Evolutionary conservation across 2,329 filamentous ascomycete species (phyloP), one percentile per base, ranked within the genome.

Genomic region (Cladosporium velox): DNA sequence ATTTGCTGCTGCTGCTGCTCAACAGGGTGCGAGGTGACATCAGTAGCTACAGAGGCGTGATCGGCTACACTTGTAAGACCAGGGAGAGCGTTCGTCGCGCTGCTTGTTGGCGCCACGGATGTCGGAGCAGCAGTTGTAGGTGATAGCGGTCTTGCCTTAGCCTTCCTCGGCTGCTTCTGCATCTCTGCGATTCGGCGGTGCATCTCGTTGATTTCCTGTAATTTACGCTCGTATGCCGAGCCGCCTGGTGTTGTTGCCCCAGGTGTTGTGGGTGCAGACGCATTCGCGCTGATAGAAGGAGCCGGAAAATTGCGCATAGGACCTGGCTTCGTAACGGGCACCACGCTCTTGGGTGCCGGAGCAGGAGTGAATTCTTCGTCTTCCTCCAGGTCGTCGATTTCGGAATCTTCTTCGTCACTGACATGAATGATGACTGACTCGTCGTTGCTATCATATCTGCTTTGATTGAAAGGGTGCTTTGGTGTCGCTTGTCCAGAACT

Each of bases 351-450:
- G 30, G 11, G n/a, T 34, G 32, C 24, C 30, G 30, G 32, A 35
- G 38, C 26, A n/a, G 54, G 41, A 52, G 21, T 26, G 8, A 35
- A 21, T 28, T 60, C 55, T 10, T 52, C 28, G 11, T 55, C 52
- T 32, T 55, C 28, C 32, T 51, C 47, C 10, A 69, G 61, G 26
- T 59, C 64, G 15, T 69, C 66, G 3, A 63, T 59, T 14, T 67
- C 64, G n/a, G 66, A 62, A 12, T 73, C 75, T 28, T 76, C 72
- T 44, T 74, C 70, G 24, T 83, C 93, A 74, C 92, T 96, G 47
- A 96, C 89, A 70, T 96, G 87, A 70, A 97, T 96, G 47, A 97
- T 86, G 62, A 96, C 85, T 2, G 85, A 85, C 59, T 88, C 83
- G 28, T 89, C 83, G 61, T 85, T 80, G 59, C 74, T 73, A 28